Evolutionary conservation across 805 yeast species (phyloP).

Genomic region (Cyberlindnera xylosilytica): DNA sequence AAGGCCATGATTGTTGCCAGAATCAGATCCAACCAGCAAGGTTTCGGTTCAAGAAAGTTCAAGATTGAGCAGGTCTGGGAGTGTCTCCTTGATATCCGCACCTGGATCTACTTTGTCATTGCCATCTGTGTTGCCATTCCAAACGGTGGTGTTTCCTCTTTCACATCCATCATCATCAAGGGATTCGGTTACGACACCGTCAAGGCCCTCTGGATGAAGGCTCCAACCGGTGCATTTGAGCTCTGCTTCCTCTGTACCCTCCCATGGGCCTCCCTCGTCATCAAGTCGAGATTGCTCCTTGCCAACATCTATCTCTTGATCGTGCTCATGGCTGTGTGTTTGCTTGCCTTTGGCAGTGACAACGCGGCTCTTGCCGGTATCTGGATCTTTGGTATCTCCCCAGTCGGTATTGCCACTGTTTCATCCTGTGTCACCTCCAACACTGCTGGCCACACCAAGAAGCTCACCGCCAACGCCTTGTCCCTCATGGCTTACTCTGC

Average conservation of each 20-base stretch:
- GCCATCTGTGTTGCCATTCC: slow-evolving; percentile 34
- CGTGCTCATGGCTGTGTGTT: slow-evolving; percentile 9
- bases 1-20: slow-evolving; percentile 39
- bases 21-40: slow-evolving; percentile 41
- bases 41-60: slow-evolving; percentile 39
- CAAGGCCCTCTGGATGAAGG: slow-evolving; percentile 28
- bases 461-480: slow-evolving; percentile 11
- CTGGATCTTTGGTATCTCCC: slow-evolving; percentile 28
- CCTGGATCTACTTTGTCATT: slow-evolving; percentile 37
- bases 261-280: slow-evolving; percentile 2
- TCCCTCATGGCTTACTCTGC: slow-evolving; percentile 15
- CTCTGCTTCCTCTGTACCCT: slow-evolving; percentile 26
- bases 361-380: slow-evolving; percentile 31
- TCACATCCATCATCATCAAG: slow-evolving; percentile 38
- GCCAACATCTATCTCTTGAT: slow-evolving; percentile 9
- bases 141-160: slow-evolving; percentile 46
- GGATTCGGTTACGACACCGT: slow-evolving; percentile 37
- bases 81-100: slow-evolving; percentile 33
- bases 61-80: slow-evolving; percentile 34
- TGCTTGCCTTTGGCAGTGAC: slow-evolving; percentile 26
- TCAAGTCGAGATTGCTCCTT: slow-evolving; percentile 8
- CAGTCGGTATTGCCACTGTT: slow-evolving; percentile 19
- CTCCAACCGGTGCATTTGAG: slow-evolving; percentile 39
- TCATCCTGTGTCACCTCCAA: slow-evolving; percentile 25
- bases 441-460: slow-evolving; percentile 15